A percentile compares a stretch with the other conserved stretches of the same genome.
These are phyloP conservation scores for Penicillium sp. DNA, from an alignment of 2,329 filamentous ascomycete species.

Conservation along the genomic window DNA sequence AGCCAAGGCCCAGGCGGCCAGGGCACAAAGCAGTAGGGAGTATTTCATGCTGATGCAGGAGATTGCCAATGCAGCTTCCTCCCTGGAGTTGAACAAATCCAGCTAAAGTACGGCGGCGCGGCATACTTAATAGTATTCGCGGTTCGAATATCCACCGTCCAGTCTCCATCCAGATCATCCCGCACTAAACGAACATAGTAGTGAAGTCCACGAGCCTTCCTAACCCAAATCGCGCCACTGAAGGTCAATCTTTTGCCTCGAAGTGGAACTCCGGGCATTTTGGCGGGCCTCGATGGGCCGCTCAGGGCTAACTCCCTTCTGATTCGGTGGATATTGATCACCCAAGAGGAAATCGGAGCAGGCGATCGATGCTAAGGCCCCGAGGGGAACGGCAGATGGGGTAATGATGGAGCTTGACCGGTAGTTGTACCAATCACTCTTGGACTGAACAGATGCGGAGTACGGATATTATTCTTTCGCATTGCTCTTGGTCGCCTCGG, in stretches of 20 bases:
- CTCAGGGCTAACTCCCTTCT: neutral
- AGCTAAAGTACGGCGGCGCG: neutral
- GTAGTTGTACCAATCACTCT: neutral
- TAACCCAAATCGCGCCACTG: neutral
- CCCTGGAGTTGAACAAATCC: neutral
- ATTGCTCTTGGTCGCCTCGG: too few species aligned
- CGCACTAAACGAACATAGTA: neutral
- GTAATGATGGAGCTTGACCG: constrained; percentile 1
- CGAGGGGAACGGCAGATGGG: constrained; percentile 1
- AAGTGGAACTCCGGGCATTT: constrained; percentile 14
- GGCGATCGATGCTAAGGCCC: constrained; percentile 19
- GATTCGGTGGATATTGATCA: constrained; percentile 1
- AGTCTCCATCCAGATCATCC: neutral
- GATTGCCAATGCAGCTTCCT: neutral
- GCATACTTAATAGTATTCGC: neutral
- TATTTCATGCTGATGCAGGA: constrained; percentile 20
- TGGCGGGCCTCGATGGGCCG: constrained; percentile 10
- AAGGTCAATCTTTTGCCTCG: neutral
- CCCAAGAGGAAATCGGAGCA: constrained; percentile 5
- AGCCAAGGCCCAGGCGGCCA: constrained; percentile 20
- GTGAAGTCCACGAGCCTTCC: neutral
- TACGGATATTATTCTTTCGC: too few species aligned
- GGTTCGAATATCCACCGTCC: too few species aligned
- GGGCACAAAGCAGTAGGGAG: constrained; percentile 24
- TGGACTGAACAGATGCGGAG: too few species aligned